Base-by-base conservation (phyloP, 441 rosid species). In the Arabidopsis lyrata region DNA sequence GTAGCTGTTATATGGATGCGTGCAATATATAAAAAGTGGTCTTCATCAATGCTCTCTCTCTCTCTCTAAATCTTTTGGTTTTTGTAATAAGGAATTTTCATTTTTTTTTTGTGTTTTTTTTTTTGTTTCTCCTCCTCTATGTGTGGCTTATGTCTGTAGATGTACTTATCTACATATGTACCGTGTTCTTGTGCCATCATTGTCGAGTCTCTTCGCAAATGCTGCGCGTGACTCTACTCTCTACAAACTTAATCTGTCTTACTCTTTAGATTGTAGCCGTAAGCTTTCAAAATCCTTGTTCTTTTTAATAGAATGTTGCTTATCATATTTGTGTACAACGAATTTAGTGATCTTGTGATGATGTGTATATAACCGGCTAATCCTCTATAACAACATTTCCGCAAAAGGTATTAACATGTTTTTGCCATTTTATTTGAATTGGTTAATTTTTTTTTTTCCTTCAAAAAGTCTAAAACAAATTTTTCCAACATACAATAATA, bases 101-200 rank as follows among this genome's bases (percentile, higher is more conserved):
- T 24, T 3, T 0, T 22, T 38, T 7, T 20, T 35, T 18, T 18
- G 2, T 42, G 14, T 44, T 44, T 6, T 15, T 0, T 2, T 16
- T 60, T 64, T 66, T 68, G 76, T 53, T 80, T 68, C 83, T 66
- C 32, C 9, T 48, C 13, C 68, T 78, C 77, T 78, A 72, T 77
- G 74, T 78, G 93, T 86, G 89, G 91, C 85, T 87, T 81, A 82
- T 86, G 90, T 83, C 83, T 79, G 81, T 72, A 80, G 84, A 84
- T 76, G 85, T 76, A 82, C 83, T 78, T 83, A 83, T 86, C 91
- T 84, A 76, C 70, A 73, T 70, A 65, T 74, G 75, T 42, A 67
- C 77, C 62, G 20, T 32, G 58, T 65, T 44, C 64, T 31, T 50
- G 83, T 77, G 81, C 79, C 64, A 74, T 73, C 84, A 29, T 49